Evolutionary conservation across 805 yeast species (phyloP), one percentile per base, ranked within the genome.

Genomic region (Saturnispora serradocipensis): DNA sequence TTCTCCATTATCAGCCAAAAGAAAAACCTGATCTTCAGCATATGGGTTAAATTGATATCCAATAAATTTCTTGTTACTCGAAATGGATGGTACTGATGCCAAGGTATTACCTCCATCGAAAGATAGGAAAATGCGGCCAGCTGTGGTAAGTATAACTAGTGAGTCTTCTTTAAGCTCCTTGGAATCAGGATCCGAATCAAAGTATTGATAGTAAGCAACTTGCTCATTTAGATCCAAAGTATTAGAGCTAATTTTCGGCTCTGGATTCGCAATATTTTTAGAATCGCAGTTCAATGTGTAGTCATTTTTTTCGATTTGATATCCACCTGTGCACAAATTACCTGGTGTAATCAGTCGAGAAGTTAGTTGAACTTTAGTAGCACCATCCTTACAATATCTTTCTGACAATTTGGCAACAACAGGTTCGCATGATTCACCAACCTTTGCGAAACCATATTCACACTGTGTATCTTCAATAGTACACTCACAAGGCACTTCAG

Each of bases 401-500:
- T 52, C 32, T 3, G 56, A 56, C 44, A 42, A 56, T 22, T 32
- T 52, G 16, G 39, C 22, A 8, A 56, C 10, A 15, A 61, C 46
- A 2, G 70, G 69, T 40, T 72, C 74, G 70, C 95, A 87, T 4
- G 47, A 36, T 2, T 65, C 62, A 2, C 76, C 77, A 16, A 67
- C 58, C 22, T 58, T 68, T 8, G 60, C 57, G 57, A 76, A 80
- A 20, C 82, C 84, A 44, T 66, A 71, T 2, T 76, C 73, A 67
- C 96, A 88, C 61, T 87, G 95, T 55, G 76, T 82, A 62, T 88
- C 96, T 5, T 60, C 57, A n/a, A 69, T 74, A 0, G 78, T 66
- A 69, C 96, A 88, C 8, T 70, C 67, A 65, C 96, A 88, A 8
- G 76, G 66, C 49, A 77, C 83, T 53, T 77, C 80, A 25, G 62